phyloP scores from a whole-genome alignment of 495 filamentous ascomycete genomes.

The Aspergillus olivimuriae region DNA sequence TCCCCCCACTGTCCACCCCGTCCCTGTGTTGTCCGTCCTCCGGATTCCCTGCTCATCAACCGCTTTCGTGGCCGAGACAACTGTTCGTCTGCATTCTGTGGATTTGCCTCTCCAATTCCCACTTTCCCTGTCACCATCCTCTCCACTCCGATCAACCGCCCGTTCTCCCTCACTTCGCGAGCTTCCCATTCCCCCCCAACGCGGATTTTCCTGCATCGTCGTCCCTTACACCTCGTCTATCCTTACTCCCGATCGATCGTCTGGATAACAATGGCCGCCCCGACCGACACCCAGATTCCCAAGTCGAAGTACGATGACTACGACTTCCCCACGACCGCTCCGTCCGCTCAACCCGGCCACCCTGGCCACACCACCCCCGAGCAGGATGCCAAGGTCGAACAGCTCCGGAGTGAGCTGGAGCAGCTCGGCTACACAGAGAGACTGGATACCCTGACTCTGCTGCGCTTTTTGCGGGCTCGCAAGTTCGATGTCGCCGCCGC shows the following conservation, averaged over 20 bases:
- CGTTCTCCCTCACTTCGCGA: neutral
- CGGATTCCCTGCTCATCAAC: slow-evolving; percentile 6
- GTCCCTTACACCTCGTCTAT: neutral
- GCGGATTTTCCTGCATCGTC: too few relatives aligned
- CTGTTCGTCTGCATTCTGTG: too few relatives aligned
- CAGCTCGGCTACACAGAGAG: slow-evolving; percentile 73
- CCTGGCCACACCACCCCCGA: slow-evolving; percentile 80
- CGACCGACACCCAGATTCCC: slow-evolving; percentile 39
- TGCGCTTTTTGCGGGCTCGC: slow-evolving; percentile 86
- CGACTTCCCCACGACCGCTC: slow-evolving; percentile 79
- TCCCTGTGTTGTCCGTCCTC: too few relatives aligned
- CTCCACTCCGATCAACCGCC: neutral
- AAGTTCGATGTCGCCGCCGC: slow-evolving; percentile 84
- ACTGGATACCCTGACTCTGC: slow-evolving; percentile 83
- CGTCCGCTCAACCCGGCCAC: slow-evolving; percentile 65
- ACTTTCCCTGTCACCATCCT: neutral
- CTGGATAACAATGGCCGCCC: slow-evolving; percentile 33
- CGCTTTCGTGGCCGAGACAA: too few relatives aligned
- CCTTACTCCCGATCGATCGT: slow-evolving; percentile 4
- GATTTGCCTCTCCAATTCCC: too few relatives aligned
- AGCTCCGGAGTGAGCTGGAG: slow-evolving; percentile 81
- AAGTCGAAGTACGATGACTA: slow-evolving; percentile 94
- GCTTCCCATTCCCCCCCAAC: too few relatives aligned
- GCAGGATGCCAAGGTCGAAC: slow-evolving; percentile 85
- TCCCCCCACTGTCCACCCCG: too few relatives aligned